phyloP scores from a whole-genome alignment of 352 stramenopile species.

The Pythium rhizo-oryzae region DNA sequence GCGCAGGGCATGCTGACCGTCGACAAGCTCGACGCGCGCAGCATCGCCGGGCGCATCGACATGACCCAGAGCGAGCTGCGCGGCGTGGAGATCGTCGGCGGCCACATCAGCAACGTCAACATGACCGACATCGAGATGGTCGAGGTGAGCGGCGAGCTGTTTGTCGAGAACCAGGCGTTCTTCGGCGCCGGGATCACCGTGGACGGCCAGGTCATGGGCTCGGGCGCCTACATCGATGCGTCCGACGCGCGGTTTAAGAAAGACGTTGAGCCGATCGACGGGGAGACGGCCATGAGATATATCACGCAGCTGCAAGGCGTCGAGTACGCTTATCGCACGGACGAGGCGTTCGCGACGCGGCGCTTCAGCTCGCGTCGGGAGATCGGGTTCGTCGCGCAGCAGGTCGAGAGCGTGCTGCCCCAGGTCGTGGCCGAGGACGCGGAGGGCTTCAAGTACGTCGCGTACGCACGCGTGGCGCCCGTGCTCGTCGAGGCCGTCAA shows the following conservation, averaged over 20 bases:
- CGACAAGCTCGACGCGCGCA: conserved; percentile 48
- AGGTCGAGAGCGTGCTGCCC: conserved; percentile 80
- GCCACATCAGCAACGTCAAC: conserved; percentile 79
- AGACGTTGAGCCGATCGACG: conserved; percentile 58
- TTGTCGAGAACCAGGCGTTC: conserved; percentile 82
- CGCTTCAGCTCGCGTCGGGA: conserved; percentile 52
- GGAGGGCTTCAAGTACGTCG: conserved; percentile 87
- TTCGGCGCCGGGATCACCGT: conserved; percentile 86
- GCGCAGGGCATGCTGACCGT: conserved; percentile 40
- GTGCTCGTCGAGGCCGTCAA: conserved; percentile 86
- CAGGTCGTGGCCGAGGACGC: conserved; percentile 73
- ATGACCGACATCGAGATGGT: conserved; percentile 72
- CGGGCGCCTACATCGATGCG: conserved; percentile 90
- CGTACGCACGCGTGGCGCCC: conserved; percentile 80
- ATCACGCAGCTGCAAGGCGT: conserved; percentile 58
- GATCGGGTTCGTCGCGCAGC: conserved; percentile 89
- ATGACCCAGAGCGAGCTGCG: conserved; percentile 73
- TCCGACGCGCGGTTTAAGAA: conserved; percentile 89
- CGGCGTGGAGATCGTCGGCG: conserved; percentile 71
- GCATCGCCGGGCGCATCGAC: conserved; percentile 75
- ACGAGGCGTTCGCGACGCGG: conserved; percentile 40
- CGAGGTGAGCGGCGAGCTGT: conserved; percentile 79
- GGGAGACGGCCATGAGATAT: conserved; percentile 16
- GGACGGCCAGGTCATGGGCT: conserved; percentile 89
- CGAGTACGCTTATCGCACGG: conserved; percentile 54